Evolutionary conservation across 2,329 filamentous ascomycete species (phyloP).

Genomic region (Alternaria atra): DNA sequence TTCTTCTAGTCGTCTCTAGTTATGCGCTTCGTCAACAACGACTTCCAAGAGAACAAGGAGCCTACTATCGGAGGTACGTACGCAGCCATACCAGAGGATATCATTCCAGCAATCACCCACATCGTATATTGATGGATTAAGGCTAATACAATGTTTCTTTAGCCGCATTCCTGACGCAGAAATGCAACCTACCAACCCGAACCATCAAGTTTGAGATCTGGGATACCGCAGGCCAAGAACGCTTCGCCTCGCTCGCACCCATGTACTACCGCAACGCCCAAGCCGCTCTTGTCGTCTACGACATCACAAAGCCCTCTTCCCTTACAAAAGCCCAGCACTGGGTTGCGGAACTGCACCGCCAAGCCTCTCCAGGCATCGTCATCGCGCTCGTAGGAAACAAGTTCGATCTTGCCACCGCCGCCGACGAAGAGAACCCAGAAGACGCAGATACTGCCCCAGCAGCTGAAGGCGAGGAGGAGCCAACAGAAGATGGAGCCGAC

Average conservation of each 20-base stretch:
- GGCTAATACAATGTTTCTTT: constrained; percentile 22
- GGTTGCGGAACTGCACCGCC: constrained; percentile 96
- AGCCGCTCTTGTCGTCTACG: constrained; percentile 96
- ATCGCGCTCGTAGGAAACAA: constrained; percentile 94
- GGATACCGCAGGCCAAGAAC: constrained; percentile 98
- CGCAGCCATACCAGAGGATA: background rate
- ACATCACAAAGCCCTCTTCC: constrained; percentile 94
- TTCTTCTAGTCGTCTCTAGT: constrained; percentile 84
- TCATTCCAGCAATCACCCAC: background rate
- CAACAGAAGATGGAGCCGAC: constrained; percentile 72
- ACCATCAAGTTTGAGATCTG: constrained; percentile 80
- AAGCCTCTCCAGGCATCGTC: constrained; percentile 94
- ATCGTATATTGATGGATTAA: background rate
- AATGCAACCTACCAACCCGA: constrained; percentile 92
- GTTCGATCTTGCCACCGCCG: constrained; percentile 76
- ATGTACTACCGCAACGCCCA: constrained; percentile 99
- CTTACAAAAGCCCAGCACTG: constrained; percentile 98
- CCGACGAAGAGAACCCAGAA: constrained; percentile 55
- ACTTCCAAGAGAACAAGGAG: constrained; percentile 99
- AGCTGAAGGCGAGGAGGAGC: constrained; percentile 58
- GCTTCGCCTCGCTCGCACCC: constrained; percentile 92
- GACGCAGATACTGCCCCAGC: constrained; percentile 59
- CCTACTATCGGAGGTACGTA: constrained; percentile 93
- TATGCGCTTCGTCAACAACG: constrained; percentile 98
- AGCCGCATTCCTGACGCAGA: constrained; percentile 98